Conservation (phyloP, 2,329 filamentous ascomycete species). For the Tolypocladium guangdongense region DNA sequence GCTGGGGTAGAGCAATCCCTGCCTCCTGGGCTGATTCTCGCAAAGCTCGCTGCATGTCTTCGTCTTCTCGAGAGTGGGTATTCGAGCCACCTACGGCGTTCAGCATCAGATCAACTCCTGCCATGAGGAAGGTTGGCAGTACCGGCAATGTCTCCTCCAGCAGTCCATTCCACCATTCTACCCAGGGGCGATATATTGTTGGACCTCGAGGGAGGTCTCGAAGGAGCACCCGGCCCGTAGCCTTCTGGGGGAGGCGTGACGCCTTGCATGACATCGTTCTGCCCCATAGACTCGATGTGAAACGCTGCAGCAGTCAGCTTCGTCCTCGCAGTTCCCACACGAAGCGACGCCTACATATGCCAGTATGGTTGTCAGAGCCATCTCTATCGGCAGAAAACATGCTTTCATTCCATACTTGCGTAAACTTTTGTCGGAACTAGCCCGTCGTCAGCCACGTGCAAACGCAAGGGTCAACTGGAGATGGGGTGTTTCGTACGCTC, state of each 20-base stretch:
- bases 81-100: constrained; percentile 22
- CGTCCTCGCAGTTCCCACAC: background rate
- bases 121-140: constrained; percentile 8
- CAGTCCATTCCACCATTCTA: constrained; percentile 36
- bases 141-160: constrained; percentile 30
- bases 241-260: constrained; percentile 28
- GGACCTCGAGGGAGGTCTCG: constrained; percentile 51
- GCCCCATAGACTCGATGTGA: constrained; percentile 42
- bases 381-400: constrained; percentile 43
- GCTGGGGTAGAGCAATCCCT: constrained; percentile 29
- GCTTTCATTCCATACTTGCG: constrained; percentile 40
- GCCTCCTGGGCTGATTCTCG: constrained; percentile 44
- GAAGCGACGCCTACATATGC: constrained; percentile 28
- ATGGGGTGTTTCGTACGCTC: constrained; percentile 12
- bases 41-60: constrained; percentile 44
- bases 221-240: constrained; percentile 37
- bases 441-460: background rate
- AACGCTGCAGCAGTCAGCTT: constrained; percentile 32
- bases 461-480: background rate
- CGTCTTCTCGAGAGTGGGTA: constrained; percentile 35
- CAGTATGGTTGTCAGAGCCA: constrained; percentile 29
- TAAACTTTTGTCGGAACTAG: constrained; percentile 37
- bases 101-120: background rate
- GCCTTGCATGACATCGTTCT: constrained; percentile 30
- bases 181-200: constrained; percentile 46